A percentile compares a stretch with the other conserved stretches of the same genome.
Evolutionary conservation across 306 rosid species (phyloP).

Genomic region (Cucurbita argyrosperma): DNA sequence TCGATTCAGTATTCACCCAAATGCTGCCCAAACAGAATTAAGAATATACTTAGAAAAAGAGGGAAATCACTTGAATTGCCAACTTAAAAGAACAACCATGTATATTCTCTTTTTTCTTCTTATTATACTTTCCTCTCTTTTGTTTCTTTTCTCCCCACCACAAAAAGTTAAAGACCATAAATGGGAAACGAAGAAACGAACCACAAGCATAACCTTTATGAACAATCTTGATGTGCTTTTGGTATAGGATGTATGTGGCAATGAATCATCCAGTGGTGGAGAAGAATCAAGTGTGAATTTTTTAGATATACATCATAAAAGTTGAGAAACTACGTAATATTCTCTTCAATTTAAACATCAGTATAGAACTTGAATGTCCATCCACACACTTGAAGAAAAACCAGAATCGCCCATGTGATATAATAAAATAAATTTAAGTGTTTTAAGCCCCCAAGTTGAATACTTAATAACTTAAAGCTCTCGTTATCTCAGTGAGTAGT

Average conservation of each 20-base stretch:
- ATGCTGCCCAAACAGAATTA: too few relatives aligned
- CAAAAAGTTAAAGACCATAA: background rate
- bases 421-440: background rate
- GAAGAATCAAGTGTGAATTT: background rate
- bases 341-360: background rate
- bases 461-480: background rate
- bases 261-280: background rate
- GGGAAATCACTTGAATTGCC: background rate
- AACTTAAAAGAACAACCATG: background rate
- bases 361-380: background rate
- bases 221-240: background rate
- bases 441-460: background rate
- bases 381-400: background rate
- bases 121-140: background rate
- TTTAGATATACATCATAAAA: background rate
- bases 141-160: background rate
- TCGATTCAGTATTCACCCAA: too few relatives aligned
- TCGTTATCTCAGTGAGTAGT: background rate
- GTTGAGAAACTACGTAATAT: background rate
- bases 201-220: background rate
- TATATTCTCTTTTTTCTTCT: background rate
- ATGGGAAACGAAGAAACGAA: background rate
- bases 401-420: background rate
- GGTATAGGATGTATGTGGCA: background rate
- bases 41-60: background rate